Conservation (phyloP, 2,329 filamentous ascomycete species). For the Metarhizium rileyi region DNA sequence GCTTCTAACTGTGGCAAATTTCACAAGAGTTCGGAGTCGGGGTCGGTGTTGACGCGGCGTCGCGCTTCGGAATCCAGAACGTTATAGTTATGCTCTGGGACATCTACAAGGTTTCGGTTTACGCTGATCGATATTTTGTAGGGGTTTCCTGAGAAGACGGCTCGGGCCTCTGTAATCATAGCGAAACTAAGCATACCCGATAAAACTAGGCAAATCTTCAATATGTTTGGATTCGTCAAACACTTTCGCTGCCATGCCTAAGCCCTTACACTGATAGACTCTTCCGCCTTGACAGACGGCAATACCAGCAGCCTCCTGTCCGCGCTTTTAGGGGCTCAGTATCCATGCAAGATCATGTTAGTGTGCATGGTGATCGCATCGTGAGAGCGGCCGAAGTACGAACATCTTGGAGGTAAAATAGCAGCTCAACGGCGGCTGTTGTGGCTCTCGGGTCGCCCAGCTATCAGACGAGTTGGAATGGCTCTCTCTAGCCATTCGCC, state of each 20-base stretch:
- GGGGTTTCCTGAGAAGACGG: conserved; percentile 78
- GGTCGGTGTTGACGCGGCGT: conserved; percentile 84
- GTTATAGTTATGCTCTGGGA: conserved; percentile 56
- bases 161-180: conserved; percentile 20
- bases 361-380: conserved; percentile 8
- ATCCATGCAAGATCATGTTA: conserved; percentile 7
- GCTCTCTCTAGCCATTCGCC: too few species aligned
- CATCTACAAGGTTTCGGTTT: conserved; percentile 83
- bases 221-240: conserved; percentile 72
- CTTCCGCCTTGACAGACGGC: conserved; percentile 68
- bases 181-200: conserved; percentile 44
- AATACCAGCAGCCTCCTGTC: conserved; percentile 84
- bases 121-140: conserved; percentile 75
- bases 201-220: conserved; percentile 58
- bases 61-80: conserved; percentile 70
- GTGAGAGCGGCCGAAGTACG: conserved; percentile 12
- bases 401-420: conserved; percentile 56
- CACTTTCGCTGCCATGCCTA: conserved; percentile 32
- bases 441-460: conserved; percentile 25
- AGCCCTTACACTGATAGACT: conserved; percentile 82
- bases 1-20: neutral
- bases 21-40: conserved; percentile 56
- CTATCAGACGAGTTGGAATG: too few species aligned
- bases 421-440: conserved; percentile 50
- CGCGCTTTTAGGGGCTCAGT: conserved; percentile 31